Conservation (phyloP, 768 basidiomycete species). For the Lepiota brunneoincarnata region DNA sequence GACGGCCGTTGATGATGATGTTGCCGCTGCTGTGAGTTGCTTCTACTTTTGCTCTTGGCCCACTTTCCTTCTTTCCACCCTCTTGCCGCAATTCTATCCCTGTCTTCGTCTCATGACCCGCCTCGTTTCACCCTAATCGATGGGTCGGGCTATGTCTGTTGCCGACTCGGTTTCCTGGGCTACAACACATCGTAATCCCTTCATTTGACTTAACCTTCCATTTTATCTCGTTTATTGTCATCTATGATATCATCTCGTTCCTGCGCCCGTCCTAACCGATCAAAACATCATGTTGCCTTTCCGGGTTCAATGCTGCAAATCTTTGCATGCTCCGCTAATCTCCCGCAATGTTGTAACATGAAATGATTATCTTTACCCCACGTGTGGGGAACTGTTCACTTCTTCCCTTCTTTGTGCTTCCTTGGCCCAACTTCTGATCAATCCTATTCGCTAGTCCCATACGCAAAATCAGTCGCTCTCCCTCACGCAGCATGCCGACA, state of each 20-base stretch:
- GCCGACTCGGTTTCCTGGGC: not conserved
- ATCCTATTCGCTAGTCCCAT: constrained; percentile 25
- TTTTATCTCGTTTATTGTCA: constrained; percentile 4
- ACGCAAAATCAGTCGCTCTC: constrained; percentile 35
- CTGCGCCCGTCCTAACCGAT: not conserved
- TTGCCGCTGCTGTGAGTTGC: constrained; percentile 74
- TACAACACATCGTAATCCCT: constrained; percentile 4
- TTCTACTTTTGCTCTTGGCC: constrained; percentile 16
- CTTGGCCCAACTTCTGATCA: constrained; percentile 6
- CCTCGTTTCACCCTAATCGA: constrained; percentile 1
- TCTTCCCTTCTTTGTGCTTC: constrained; percentile 1
- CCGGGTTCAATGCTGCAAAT: not conserved
- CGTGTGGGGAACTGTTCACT: constrained; percentile 1
- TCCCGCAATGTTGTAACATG: not conserved
- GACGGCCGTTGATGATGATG: constrained; percentile 86
- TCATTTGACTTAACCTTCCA: constrained; percentile 1
- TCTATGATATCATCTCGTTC: constrained; percentile 6
- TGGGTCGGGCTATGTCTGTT: not conserved
- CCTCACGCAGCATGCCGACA: constrained; percentile 35
- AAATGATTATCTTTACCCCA: constrained; percentile 6
- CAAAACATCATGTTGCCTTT: constrained; percentile 8
- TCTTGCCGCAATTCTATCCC: constrained; percentile 4
- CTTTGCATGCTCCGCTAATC: not conserved
- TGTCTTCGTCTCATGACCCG: constrained; percentile 8
- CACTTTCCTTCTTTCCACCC: constrained; percentile 12